phyloP scores from a whole-genome alignment of 805 yeast genomes.

The Metschnikowia lochheadii region DNA sequence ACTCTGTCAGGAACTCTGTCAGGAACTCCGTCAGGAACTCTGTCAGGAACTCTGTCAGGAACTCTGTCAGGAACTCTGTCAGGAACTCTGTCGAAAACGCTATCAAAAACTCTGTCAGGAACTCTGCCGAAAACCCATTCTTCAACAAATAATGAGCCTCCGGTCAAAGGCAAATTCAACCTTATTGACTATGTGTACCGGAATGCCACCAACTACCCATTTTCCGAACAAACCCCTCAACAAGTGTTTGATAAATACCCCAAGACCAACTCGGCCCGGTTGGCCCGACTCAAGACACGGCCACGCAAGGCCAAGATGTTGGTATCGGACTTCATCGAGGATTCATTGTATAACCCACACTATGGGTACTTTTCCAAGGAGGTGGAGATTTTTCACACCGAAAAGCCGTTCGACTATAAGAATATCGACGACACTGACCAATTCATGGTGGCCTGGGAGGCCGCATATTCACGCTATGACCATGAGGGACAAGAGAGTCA shows the following conservation, averaged over 20 bases:
- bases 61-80: too few species aligned
- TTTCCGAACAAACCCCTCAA: slow-evolving; percentile 34
- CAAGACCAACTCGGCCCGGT: slow-evolving; percentile 27
- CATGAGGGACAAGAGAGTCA: slow-evolving; percentile 3
- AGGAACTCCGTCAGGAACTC: too few species aligned
- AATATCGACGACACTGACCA: slow-evolving; percentile 60
- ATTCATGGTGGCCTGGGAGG: slow-evolving; percentile 64
- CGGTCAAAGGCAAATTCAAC: slow-evolving; percentile 18
- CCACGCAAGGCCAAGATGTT: slow-evolving; percentile 68
- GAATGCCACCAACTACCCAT: slow-evolving; percentile 41
- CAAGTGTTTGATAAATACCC: slow-evolving; percentile 38
- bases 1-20: too few species aligned
- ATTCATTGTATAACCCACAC: slow-evolving; percentile 72
- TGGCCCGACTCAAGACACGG: slow-evolving; percentile 36
- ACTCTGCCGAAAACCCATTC: too few species aligned
- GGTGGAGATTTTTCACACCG: slow-evolving; percentile 71
- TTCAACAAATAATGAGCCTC: too few species aligned
- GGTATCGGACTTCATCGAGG: slow-evolving; percentile 78
- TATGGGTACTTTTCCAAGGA: slow-evolving; percentile 81
- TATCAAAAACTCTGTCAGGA: too few species aligned
- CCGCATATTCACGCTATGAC: slow-evolving; percentile 55
- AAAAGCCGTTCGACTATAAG: slow-evolving; percentile 59
- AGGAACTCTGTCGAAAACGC: too few species aligned
- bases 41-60: too few species aligned
- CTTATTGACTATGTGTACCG: slow-evolving; percentile 33